phyloP scores from a whole-genome alignment of 495 filamentous ascomycete genomes.

The Copromyces sp. region DNA sequence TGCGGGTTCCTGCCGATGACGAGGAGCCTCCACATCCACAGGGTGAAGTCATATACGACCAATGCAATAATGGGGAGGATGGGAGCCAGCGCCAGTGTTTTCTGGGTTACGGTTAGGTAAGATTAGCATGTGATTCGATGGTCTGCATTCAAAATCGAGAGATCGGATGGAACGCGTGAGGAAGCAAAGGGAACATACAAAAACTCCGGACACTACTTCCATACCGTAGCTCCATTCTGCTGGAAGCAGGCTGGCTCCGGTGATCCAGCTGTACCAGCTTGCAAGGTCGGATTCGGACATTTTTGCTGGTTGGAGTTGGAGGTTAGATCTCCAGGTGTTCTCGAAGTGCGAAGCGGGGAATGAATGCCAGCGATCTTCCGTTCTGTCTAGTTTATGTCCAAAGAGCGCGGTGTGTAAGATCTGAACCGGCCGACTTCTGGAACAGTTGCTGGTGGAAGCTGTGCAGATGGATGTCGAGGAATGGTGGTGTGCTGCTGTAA shows the following conservation, averaged over 20 bases:
- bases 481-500: not conserved
- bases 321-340: not conserved
- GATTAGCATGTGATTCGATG: not conserved
- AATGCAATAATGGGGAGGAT: slow-evolving; percentile 22
- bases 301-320: not conserved
- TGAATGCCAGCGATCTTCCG: not conserved
- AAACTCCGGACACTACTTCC: slow-evolving; percentile 15
- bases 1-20: slow-evolving; percentile 5
- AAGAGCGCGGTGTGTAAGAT: not conserved
- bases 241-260: slow-evolving; percentile 15
- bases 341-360: not conserved
- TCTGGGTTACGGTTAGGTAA: slow-evolving; percentile 1
- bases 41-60: slow-evolving; percentile 33
- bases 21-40: slow-evolving; percentile 34
- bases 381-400: not conserved
- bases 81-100: slow-evolving; percentile 16
- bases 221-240: slow-evolving; percentile 10
- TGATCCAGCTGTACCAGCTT: slow-evolving; percentile 13
- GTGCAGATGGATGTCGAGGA: not conserved
- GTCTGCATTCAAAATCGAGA: not conserved
- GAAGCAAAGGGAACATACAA: slow-evolving; percentile 9
- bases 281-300: slow-evolving; percentile 3
- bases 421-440: not conserved
- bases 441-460: not conserved
- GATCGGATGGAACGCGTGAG: not conserved